These are phyloP conservation scores for Heterobasidion occidentale DNA, from an alignment of 1,284 basidiomycete genomes.

Conservation along the genomic window DNA sequence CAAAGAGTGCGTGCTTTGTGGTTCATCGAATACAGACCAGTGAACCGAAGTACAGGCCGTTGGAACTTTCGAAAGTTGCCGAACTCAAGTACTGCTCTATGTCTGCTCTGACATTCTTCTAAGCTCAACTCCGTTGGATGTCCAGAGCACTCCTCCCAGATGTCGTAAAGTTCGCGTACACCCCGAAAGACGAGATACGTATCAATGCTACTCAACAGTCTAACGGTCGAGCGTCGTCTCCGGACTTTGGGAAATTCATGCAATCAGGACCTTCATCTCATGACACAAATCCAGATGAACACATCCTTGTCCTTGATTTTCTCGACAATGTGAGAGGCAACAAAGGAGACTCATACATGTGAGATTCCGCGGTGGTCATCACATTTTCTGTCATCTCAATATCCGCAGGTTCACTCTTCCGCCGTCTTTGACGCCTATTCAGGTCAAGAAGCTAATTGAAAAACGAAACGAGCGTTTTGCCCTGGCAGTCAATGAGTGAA, in stretches of 20 bases:
- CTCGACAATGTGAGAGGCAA: slow-evolving; percentile 45
- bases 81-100: slow-evolving; percentile 67
- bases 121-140: not conserved
- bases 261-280: slow-evolving; percentile 9
- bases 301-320: slow-evolving; percentile 72
- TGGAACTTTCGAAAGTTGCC: slow-evolving; percentile 74
- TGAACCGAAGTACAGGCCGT: slow-evolving; percentile 40
- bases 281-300: slow-evolving; percentile 36
- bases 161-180: slow-evolving; percentile 78
- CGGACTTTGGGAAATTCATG: slow-evolving; percentile 25
- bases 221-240: slow-evolving; percentile 17
- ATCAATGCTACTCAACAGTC: slow-evolving; percentile 15
- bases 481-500: slow-evolving; percentile 68
- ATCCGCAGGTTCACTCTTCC: slow-evolving; percentile 21
- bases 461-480: slow-evolving; percentile 62
- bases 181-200: slow-evolving; percentile 57
- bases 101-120: not conserved
- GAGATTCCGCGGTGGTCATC: not conserved
- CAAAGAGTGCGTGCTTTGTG: slow-evolving; percentile 44
- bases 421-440: slow-evolving; percentile 45
- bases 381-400: not conserved
- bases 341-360: slow-evolving; percentile 23
- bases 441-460: slow-evolving; percentile 67
- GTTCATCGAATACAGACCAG: slow-evolving; percentile 6
- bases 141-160: slow-evolving; percentile 73